Percentiles rank a stretch among this genome's conserved stretches.
phyloP scores from a whole-genome alignment of 495 filamentous ascomycete species.

The Pseudoneurospora amorphoporcata region DNA sequence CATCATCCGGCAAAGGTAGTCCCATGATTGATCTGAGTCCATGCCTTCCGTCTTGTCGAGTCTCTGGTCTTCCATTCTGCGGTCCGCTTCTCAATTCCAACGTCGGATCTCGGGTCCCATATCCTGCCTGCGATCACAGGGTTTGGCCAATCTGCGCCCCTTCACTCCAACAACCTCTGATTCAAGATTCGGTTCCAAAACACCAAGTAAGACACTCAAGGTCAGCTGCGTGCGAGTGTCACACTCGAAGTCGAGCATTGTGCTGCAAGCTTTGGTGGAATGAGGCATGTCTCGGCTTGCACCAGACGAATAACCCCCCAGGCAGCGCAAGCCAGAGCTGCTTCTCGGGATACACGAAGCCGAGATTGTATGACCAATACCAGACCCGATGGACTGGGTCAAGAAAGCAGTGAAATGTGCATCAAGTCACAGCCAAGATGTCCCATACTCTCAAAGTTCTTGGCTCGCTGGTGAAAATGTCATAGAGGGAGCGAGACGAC shows the following conservation, averaged over 20 bases:
- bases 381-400: background rate
- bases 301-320: background rate
- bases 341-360: background rate
- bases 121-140: background rate
- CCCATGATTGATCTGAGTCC: background rate
- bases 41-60: background rate
- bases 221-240: background rate
- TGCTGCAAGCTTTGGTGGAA: background rate
- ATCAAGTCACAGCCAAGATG: background rate
- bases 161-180: background rate
- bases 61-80: background rate
- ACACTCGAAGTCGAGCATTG: background rate
- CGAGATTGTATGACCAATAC: background rate
- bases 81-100: background rate
- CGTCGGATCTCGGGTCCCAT: background rate
- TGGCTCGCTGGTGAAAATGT: background rate
- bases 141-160: background rate
- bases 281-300: background rate
- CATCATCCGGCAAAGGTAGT: background rate
- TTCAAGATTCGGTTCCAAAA: background rate
- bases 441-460: background rate
- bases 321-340: background rate
- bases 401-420: background rate
- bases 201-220: background rate
- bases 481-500: background rate